phyloP scores from a whole-genome alignment of 139 green algal genomes.

The Chlorella sp. region DNA sequence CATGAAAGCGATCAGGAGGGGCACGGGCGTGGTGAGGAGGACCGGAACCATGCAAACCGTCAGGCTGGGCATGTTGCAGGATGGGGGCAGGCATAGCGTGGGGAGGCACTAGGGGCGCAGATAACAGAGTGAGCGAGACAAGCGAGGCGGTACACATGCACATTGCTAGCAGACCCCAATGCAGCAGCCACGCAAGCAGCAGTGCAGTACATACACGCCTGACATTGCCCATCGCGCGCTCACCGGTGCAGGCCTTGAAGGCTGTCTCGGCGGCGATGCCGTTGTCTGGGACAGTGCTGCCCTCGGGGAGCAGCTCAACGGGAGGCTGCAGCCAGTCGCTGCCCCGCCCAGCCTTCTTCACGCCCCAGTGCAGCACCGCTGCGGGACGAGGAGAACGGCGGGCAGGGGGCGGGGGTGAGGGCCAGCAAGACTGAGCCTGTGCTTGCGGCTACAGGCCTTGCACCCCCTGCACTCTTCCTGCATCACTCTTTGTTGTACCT shows the following conservation, averaged over 20 bases:
- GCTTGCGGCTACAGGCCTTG: neutral
- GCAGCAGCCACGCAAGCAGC: neutral
- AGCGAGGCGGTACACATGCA: no score
- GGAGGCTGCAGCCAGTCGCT: conserved; percentile 52
- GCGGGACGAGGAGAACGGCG: neutral
- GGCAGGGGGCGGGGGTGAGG: neutral
- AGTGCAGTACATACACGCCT: neutral
- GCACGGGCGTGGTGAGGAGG: neutral
- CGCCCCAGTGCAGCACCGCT: conserved; percentile 91
- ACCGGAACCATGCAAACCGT: neutral
- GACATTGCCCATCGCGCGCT: neutral
- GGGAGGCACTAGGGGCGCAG: neutral
- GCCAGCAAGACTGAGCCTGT: neutral
- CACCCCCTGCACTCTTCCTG: no score
- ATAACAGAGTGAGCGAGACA: no score
- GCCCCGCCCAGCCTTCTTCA: conserved; percentile 47
- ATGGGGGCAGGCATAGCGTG: neutral
- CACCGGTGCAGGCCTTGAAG: conserved; percentile 54
- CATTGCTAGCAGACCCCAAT: no score
- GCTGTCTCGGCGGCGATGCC: conserved; percentile 65
- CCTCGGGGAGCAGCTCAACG: conserved; percentile 19
- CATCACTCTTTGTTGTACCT: neutral
- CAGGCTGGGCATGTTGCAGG: neutral
- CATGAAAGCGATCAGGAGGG: no score
- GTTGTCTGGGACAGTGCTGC: conserved; percentile 32